Evolutionary conservation across 169 alveolate genomes (phyloP).

Genomic region (Miamiensis avidus): DNA sequence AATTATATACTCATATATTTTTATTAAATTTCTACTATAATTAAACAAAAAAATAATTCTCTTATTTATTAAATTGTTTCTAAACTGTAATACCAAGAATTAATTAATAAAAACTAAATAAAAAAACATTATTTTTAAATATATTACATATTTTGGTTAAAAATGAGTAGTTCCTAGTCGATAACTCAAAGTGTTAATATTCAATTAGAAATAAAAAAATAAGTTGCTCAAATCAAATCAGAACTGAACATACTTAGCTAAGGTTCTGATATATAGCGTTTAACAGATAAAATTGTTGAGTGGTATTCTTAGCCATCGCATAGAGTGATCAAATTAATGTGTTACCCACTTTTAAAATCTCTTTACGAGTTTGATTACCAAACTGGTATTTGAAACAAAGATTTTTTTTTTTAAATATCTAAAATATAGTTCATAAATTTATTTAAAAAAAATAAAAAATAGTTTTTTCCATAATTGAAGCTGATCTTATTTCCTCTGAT

Average conservation of each 20-base stretch:
- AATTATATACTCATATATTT: too few relatives aligned
- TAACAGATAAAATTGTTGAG: slow-evolving; percentile 15
- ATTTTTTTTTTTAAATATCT: too few relatives aligned
- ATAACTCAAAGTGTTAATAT: too few relatives aligned
- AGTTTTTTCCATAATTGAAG: not conserved
- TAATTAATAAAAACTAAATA: too few relatives aligned
- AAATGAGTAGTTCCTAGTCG: too few relatives aligned
- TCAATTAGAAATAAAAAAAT: slow-evolving; percentile 13
- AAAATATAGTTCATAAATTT: too few relatives aligned
- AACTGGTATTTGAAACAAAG: not conserved
- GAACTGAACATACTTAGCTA: slow-evolving; percentile 3
- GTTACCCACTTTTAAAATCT: slow-evolving; percentile 21
- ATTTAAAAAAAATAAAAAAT: not conserved
- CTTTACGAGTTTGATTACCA: not conserved
- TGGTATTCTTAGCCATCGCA: slow-evolving; percentile 16
- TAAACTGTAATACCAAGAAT: too few relatives aligned
- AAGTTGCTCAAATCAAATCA: not conserved
- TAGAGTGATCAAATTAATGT: slow-evolving; percentile 13
- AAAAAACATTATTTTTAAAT: too few relatives aligned
- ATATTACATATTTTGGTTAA: too few relatives aligned
- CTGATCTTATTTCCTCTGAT: slow-evolving; percentile 15
- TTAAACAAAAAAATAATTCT: too few relatives aligned
- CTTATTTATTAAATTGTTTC: too few relatives aligned
- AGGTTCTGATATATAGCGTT: not conserved
- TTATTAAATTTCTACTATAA: too few relatives aligned